phyloP scores from a whole-genome alignment of 495 filamentous ascomycete genomes.

The Lichenothelia convexa region DNA sequence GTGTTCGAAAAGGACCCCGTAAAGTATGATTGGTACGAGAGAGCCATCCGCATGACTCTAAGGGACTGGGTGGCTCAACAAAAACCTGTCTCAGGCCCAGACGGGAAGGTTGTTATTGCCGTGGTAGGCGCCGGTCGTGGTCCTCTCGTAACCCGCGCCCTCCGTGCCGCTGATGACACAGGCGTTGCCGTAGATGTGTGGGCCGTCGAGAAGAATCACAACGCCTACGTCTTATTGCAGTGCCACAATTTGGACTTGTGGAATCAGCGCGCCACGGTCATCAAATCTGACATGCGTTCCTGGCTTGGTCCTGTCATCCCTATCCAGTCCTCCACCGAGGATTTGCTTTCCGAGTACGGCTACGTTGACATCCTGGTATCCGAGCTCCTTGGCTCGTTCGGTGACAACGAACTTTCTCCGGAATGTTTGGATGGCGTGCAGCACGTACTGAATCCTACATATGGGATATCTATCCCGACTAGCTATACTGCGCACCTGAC shows the following conservation, averaged over 20 bases:
- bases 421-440: conserved; percentile 83
- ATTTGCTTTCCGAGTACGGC: no score
- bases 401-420: conserved; percentile 29
- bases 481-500: conserved; percentile 85
- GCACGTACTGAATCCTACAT: conserved; percentile 47
- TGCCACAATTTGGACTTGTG: conserved; percentile 65
- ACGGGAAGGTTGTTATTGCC: conserved; percentile 46
- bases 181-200: conserved; percentile 65
- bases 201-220: conserved; percentile 96
- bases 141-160: conserved; percentile 68
- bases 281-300: conserved; percentile 91
- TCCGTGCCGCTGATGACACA: conserved; percentile 58
- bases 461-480: conserved; percentile 82
- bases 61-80: conserved; percentile 54
- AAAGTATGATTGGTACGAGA: conserved; percentile 93
- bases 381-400: conserved; percentile 75
- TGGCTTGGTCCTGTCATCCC: conserved; percentile 58
- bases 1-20: conserved; percentile 97
- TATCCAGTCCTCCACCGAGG: conserved; percentile 7
- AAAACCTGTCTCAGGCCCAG: conserved; percentile 33
- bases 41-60: conserved; percentile 64
- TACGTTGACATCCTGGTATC: conserved; percentile 86
- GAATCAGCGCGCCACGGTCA: conserved; percentile 56
- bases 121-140: conserved; percentile 88
- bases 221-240: conserved; percentile 83